Evolutionary conservation across 2,329 filamentous ascomycete species (phyloP).

Genomic region (Aspergillus ochraceoroseus): DNA sequence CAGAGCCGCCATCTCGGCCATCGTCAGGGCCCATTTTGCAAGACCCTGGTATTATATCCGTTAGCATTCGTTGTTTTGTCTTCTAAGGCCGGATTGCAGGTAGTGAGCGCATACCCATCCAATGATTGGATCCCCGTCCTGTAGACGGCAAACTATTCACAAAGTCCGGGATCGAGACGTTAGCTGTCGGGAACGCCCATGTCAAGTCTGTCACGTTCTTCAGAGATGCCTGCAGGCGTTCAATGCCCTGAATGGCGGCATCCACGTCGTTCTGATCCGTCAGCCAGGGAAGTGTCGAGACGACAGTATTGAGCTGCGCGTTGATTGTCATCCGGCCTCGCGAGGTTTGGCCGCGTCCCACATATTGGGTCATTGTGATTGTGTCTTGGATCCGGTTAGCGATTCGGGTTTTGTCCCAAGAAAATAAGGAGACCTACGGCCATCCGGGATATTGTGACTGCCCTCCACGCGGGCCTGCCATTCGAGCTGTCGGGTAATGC

Average conservation of each 20-base stretch:
- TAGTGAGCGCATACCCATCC: conserved; percentile 13
- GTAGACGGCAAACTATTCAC: conserved; percentile 8
- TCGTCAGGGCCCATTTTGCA: conserved; percentile 21
- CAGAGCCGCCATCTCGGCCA: conserved; percentile 16
- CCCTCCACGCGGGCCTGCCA: conserved; percentile 18
- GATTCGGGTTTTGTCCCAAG: too few species aligned
- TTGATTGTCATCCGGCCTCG: conserved; percentile 25
- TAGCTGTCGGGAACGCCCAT: conserved; percentile 13
- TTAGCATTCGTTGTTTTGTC: too few species aligned
- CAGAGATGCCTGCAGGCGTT: conserved; percentile 8
- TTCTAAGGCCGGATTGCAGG: too few species aligned
- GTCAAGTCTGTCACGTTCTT: conserved; percentile 20
- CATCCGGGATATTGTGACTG: conserved; percentile 8
- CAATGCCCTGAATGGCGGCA: conserved; percentile 24
- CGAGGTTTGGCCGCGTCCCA: conserved; percentile 29
- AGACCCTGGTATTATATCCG: conserved; percentile 16
- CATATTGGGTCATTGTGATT: conserved; percentile 24
- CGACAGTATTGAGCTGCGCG: conserved; percentile 24
- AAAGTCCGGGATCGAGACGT: conserved; percentile 8
- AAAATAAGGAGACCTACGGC: conserved; percentile 8
- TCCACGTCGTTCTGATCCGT: conserved; percentile 21
- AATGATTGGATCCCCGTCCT: conserved; percentile 12
- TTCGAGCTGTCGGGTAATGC: conserved; percentile 24
- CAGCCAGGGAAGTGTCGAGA: conserved; percentile 26
- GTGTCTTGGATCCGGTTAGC: too few species aligned